Base-by-base conservation (phyloP, 2,329 filamentous ascomycete species). In the Monilinia vaccinii-corymbosi region DNA sequence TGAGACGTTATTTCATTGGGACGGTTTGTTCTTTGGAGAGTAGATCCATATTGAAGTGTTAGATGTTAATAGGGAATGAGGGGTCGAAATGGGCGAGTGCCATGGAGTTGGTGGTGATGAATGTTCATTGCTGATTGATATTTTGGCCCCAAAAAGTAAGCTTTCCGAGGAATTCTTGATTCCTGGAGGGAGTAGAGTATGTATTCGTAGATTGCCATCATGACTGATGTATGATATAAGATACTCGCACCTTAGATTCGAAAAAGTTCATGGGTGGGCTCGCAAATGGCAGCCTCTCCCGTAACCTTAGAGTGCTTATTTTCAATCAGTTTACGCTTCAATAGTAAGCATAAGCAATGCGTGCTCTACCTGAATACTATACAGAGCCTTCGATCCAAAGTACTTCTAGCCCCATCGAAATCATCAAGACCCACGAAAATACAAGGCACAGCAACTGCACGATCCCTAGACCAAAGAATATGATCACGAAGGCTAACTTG, bases 381-480 rank as follows among this genome's bases (percentile, higher is more conserved):
- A 63, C n/a, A 81, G 73, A 0, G 74, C 75, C 61, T 79, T 75
- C n/a, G n/a, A n/a, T n/a, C n/a, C 6, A 84, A 64, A 0, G 78
- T 78, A 61, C 81, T 81, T 18, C 76, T 73, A 8, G 81, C 73
- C 42, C 38, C 76, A 73, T 55, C 76, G 73, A 63, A 72, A 66
- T 83, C 80, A 38, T 78, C 78, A 0, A 81, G 83, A 4, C 79
- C 80, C 4, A 83, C 77, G 11, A 79, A 77, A 21, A 82, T 76
- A 74, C 78, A 66, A 77, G 78, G 67, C 5, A 81, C 74, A 4
- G 81, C 78, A 62, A 84, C 81, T 4, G 77, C 77, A 77, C 85
- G 83, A 65, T 86, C 83, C 2, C 83, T 82, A 16, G 82, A 80
- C 81, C 82, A 86, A 1, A 86, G 78, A 53, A 82, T 73, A 2